Evolutionary conservation across 768 basidiomycete genomes (phyloP), one percentile per base, ranked within the genome.

Genomic region (Glaciozyma antarctica): DNA sequence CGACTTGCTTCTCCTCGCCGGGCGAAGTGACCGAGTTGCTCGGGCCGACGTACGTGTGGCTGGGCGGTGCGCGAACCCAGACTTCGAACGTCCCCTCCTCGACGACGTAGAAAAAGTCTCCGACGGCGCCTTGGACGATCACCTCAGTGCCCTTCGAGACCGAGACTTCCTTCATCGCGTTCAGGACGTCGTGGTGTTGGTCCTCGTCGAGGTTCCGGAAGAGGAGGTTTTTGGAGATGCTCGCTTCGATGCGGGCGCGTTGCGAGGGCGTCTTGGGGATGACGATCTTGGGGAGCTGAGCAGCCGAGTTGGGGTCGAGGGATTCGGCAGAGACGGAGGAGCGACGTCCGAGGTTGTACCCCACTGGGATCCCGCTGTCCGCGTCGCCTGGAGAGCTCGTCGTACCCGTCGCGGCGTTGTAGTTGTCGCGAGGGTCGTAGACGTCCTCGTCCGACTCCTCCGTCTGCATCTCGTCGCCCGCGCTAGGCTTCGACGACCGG

Each of bases 121-220:
- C 95, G 24, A 90, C 88, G 71, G 95, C 93, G 55, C 95, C 95
- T 77, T 99, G 95, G 58, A 88, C 84, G 71, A 99, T 97, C 67
- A 99, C 86, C n/a, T 93, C 86, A 70, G 92, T 86, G 67, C 86
- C 86, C 67, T 82, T 79, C 38, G 77, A 78, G 19, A 89, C 84
- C 9, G 77, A 80, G 54, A 84, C 82, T 78, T 99, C 95, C 76
- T 87, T 87, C 93, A 99, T 98, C 30, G 95, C 95, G 62, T 87
- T 88, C 28, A 98, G 80, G 24, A 93, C 94, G 53, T 92, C 91
- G 1, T 83, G 84, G 77, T 89, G 87, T 77, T 98, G 94, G 73
- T 97, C 94, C 72, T 95, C 90, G 71, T 97, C 93, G 19, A 99
- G 84, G 77, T 94, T 91, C 59, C 90, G 84, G 81, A 99, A 99